Percentiles rank a stretch among this genome's conserved stretches.
Conservation (phyloP, 2,329 filamentous ascomycete genomes). For the Aspergillus costaricaensis region DNA sequence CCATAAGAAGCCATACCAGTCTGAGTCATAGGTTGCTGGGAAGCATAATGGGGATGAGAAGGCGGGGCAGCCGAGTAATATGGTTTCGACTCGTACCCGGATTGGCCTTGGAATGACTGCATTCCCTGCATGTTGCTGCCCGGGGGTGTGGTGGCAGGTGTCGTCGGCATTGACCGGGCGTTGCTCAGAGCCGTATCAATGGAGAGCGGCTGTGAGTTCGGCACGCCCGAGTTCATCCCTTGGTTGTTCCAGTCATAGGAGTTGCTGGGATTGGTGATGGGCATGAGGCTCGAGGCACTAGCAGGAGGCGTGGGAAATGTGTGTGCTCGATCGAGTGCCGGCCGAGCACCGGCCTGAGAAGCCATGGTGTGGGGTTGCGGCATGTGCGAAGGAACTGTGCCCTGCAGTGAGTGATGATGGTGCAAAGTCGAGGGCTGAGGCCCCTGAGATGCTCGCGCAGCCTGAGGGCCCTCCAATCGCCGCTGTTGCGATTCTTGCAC, state of each 20-base stretch:
- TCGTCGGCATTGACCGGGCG: constrained; percentile 82
- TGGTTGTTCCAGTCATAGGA: constrained; percentile 77
- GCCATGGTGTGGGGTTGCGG: constrained; percentile 69
- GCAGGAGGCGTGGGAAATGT: constrained; percentile 94
- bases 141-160: constrained; percentile 87
- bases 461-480: constrained; percentile 60
- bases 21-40: constrained; percentile 60
- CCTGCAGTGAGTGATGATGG: constrained; percentile 69
- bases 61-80: constrained; percentile 73
- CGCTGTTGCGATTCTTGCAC: constrained; percentile 81
- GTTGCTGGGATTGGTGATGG: constrained; percentile 71
- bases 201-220: constrained; percentile 70
- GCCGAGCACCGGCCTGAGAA: constrained; percentile 63
- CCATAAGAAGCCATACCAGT: constrained; percentile 71
- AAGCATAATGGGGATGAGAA: constrained; percentile 67
- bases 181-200: constrained; percentile 80
- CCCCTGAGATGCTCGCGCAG: constrained; percentile 61
- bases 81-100: constrained; percentile 78
- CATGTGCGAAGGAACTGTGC: constrained; percentile 58
- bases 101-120: constrained; percentile 69
- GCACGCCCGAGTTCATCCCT: constrained; percentile 62
- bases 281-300: constrained; percentile 83
- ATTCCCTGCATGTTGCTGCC: constrained; percentile 75
- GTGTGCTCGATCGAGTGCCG: constrained; percentile 78
- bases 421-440: constrained; percentile 64